Base-by-base conservation (phyloP, 176 grass and related monocot species). In the Neostapfia colusana region DNA sequence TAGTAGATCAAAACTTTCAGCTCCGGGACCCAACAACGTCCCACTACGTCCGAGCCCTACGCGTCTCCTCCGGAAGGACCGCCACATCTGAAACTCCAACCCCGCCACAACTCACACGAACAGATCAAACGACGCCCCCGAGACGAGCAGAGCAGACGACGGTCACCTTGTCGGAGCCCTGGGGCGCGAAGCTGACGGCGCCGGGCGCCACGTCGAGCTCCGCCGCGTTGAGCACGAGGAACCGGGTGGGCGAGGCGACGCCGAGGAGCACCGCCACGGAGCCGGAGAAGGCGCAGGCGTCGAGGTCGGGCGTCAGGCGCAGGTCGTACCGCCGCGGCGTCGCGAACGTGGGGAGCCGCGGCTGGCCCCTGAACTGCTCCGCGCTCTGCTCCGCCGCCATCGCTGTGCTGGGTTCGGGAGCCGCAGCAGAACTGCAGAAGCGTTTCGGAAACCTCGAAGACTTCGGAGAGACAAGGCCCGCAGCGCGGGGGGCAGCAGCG, bases 201-300 rank as follows among this genome's bases (percentile, higher is more conserved):
- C 51, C 87, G 31, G 75, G 24, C 14, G 69, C 10, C 13, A 98
- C 80, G 37, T 66, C 63, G 35, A 98, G 83, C 28, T 98, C 95
- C 4, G 91, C 89, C 4, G 95, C 91, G 69, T 98, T 94, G 79
- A 98, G 89, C 64, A 94, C 91, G 49, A 98, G 82, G 84, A 94
- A 88, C 6, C 75, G 79, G 25, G 91, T 98, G 26, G 79, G 60
- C 38, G 68, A 76, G 37, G 76, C 6, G 36, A 98, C 87, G 63
- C 50, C 84, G 45, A 98, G 44, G 25, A 35, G 8, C 73, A 94
- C 77, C 43, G 35, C 79, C 16, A 89, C 89, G 9, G 72, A 39
- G 48, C 95, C 95, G 14, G 85, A 13, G 79, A 98, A 98, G 69
- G 42, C 68, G 87, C 89, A 92, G 20, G 89, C 51, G 59, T 61